A percentile compares a stretch with the other conserved stretches of the same genome.
Conservation (phyloP, 345 rosid genomes). For the Eucalyptus regnans region DNA sequence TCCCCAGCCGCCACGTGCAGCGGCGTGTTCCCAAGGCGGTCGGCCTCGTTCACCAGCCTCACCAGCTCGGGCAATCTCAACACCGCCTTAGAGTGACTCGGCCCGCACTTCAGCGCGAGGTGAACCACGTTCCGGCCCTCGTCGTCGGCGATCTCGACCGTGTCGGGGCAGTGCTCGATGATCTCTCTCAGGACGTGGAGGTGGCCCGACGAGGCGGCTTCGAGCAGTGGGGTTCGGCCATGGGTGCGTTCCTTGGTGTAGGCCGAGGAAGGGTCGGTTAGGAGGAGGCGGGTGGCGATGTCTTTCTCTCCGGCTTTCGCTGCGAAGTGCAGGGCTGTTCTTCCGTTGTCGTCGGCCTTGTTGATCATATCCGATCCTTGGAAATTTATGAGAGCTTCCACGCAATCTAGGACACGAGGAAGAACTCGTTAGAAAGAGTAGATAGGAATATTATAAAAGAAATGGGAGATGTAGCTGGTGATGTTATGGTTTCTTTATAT, state of each 20-base stretch:
- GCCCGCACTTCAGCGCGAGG: neutral
- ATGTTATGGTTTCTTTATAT: neutral
- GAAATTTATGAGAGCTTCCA: neutral
- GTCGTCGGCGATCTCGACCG: neutral
- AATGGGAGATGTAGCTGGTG: neutral
- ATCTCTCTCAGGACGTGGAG: neutral
- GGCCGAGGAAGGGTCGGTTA: neutral
- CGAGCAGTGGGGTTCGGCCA: neutral
- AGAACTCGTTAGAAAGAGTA: neutral
- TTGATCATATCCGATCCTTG: neutral
- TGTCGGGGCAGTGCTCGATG: neutral
- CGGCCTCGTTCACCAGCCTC: neutral
- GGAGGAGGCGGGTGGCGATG: neutral
- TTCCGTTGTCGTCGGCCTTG: neutral
- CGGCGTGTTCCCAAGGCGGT: too few species aligned
- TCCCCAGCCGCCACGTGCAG: too few species aligned
- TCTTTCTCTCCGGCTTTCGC: neutral
- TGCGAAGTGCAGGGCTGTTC: neutral
- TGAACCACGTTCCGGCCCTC: neutral
- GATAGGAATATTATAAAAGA: neutral
- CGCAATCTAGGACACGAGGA: neutral
- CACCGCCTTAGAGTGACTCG: neutral
- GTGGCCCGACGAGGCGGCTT: neutral
- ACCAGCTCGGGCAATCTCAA: neutral
- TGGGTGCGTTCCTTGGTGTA: neutral